phyloP scores from a whole-genome alignment of 768 basidiomycete genomes.

The Rickenella mellea region DNA sequence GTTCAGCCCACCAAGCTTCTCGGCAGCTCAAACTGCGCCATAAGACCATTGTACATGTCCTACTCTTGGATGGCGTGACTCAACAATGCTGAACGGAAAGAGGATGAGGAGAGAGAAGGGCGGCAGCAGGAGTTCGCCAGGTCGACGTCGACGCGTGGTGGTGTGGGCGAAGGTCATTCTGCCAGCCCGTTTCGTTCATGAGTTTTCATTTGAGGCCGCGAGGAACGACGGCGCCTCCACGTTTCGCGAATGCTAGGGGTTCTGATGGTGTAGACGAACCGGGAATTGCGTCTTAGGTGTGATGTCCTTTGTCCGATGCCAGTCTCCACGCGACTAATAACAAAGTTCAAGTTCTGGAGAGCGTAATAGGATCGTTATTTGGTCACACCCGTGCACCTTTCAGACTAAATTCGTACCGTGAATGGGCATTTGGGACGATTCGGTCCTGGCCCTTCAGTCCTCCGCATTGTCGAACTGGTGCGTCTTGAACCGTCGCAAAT shows the following conservation, averaged over 20 bases:
- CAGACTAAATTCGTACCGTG: constrained; percentile 81
- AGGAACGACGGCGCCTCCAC: constrained; percentile 96
- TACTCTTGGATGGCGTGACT: constrained; percentile 16
- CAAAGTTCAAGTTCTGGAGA: constrained; percentile 3
- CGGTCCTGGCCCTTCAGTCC: constrained; percentile 92
- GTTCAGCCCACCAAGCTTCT: constrained; percentile 71
- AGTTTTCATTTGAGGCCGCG: constrained; percentile 96
- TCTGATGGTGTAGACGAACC: constrained; percentile 96
- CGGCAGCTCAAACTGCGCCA: constrained; percentile 24
- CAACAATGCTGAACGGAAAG: constrained; percentile 34
- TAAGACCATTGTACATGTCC: constrained; percentile 28
- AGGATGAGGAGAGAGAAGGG: constrained; percentile 60
- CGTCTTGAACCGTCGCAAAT: constrained; percentile 69
- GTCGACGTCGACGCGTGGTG: constrained; percentile 97
- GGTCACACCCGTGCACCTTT: constrained; percentile 79
- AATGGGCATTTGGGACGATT: constrained; percentile 88
- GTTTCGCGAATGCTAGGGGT: constrained; percentile 90
- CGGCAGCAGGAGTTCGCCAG: constrained; percentile 51
- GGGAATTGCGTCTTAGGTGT: constrained; percentile 87
- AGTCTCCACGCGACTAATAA: constrained; percentile 82
- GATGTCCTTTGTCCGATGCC: constrained; percentile 96
- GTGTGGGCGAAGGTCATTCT: constrained; percentile 88
- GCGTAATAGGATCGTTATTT: background rate
- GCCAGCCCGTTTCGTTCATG: constrained; percentile 99
- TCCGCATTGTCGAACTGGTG: constrained; percentile 88